Evolutionary conservation across 345 rosid species (phyloP).

Genomic region (Nephelium lappaceum): DNA sequence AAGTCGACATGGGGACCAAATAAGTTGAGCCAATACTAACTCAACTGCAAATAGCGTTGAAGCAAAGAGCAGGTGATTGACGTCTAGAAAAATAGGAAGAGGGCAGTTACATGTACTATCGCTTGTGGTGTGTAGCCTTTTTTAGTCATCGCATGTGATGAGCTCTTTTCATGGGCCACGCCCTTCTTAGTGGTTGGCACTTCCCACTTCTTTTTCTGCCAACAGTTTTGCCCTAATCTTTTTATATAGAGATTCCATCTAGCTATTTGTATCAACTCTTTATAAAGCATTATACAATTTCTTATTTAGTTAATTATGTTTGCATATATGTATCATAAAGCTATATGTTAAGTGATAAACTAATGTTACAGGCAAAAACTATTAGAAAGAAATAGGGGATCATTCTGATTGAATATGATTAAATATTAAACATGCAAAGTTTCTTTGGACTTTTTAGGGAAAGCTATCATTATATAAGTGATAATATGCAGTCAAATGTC

Average conservation of each 20-base stretch:
- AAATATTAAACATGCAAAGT: too few relatives aligned
- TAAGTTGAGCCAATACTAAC: neutral
- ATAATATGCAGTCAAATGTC: too few relatives aligned
- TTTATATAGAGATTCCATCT: too few relatives aligned
- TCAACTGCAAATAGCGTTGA: neutral
- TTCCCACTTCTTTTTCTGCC: slow-evolving; percentile 5
- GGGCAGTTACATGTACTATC: neutral
- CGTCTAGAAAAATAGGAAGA: neutral
- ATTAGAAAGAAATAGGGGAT: too few relatives aligned
- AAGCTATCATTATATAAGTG: too few relatives aligned
- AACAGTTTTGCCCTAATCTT: neutral
- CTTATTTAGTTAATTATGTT: too few relatives aligned
- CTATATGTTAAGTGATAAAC: too few relatives aligned
- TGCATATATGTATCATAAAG: too few relatives aligned
- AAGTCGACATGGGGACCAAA: slow-evolving; percentile 19
- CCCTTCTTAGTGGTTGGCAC: slow-evolving; percentile 24
- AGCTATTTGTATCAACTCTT: neutral
- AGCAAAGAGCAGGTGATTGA: neutral
- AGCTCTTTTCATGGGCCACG: slow-evolving; percentile 34
- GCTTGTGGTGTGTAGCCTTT: slow-evolving; percentile 20
- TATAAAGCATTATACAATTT: neutral
- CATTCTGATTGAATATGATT: too few relatives aligned
- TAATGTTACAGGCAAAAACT: too few relatives aligned
- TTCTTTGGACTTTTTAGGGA: too few relatives aligned
- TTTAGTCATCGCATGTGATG: slow-evolving; percentile 31